phyloP scores from a whole-genome alignment of 495 filamentous ascomycete species.

The Sordaria brevicollis region DNA sequence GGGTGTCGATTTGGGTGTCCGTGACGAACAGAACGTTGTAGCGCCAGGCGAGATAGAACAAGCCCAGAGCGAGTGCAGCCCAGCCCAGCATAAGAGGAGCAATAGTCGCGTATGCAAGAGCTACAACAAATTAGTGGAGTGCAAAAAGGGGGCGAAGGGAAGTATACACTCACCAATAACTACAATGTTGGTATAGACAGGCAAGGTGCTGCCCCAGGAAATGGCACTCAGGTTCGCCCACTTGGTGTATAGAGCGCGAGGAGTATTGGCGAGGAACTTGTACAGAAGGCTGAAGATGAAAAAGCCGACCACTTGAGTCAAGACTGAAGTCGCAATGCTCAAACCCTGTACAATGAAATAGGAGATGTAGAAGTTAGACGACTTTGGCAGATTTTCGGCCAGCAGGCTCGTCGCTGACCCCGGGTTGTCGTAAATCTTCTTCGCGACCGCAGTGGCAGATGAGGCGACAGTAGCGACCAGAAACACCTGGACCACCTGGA shows the following conservation, averaged over 20 bases:
- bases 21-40: constrained; percentile 94
- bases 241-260: constrained; percentile 48
- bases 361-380: constrained; percentile 89
- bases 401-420: constrained; percentile 50
- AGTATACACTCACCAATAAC: constrained; percentile 67
- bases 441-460: constrained; percentile 55
- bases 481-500: constrained; percentile 90
- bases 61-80: constrained; percentile 66
- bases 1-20: constrained; percentile 77
- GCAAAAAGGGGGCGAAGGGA: background rate
- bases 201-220: constrained; percentile 85
- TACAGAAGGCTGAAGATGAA: constrained; percentile 70
- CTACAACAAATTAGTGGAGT: constrained; percentile 23
- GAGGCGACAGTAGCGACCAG: constrained; percentile 73
- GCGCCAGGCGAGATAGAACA: constrained; percentile 89
- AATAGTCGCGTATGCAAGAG: constrained; percentile 82
- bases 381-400: constrained; percentile 62
- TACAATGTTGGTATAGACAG: constrained; percentile 72
- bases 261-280: constrained; percentile 47
- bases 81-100: constrained; percentile 86
- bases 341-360: constrained; percentile 93
- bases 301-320: constrained; percentile 72
- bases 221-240: constrained; percentile 52
- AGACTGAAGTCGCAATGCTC: constrained; percentile 61
- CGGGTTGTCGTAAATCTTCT: constrained; percentile 57